These are phyloP conservation scores for Penicillium paradoxum DNA, from an alignment of 495 filamentous ascomycete genomes.

Conservation along the genomic window DNA sequence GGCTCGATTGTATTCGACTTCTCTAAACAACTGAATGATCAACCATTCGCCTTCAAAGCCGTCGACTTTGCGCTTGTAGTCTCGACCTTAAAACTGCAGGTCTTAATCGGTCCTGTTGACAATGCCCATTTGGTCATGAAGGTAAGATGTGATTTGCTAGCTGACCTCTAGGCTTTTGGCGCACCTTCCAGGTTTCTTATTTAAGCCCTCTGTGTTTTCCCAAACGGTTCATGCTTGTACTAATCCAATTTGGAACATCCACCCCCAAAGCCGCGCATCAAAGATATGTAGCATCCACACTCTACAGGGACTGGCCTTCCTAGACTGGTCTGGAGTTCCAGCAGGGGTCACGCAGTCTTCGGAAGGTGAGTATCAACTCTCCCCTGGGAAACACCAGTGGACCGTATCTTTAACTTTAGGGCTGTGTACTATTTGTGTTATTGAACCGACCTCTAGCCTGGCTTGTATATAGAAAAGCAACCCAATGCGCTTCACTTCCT, in stretches of 20 bases:
- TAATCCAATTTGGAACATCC: neutral
- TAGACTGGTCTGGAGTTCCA: neutral
- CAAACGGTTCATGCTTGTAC: neutral
- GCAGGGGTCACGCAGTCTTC: neutral
- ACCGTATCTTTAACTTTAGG: neutral
- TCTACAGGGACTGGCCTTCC: neutral
- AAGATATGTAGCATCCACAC: neutral
- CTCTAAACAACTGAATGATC: conserved; percentile 23
- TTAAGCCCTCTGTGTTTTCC: neutral
- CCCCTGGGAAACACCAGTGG: neutral
- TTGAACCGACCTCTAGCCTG: neutral
- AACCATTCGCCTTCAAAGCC: conserved; percentile 28
- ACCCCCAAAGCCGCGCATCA: neutral
- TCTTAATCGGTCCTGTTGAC: conserved; percentile 3
- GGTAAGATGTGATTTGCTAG: neutral
- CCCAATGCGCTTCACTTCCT: no score
- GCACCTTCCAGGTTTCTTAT: no score
- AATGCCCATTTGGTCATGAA: neutral
- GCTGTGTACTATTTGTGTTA: neutral
- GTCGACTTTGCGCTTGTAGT: conserved; percentile 42
- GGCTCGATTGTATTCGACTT: conserved; percentile 45
- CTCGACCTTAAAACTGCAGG: conserved; percentile 12
- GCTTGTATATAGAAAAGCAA: neutral
- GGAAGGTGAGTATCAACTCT: neutral
- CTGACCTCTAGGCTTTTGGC: conserved; percentile 1